Base-by-base conservation (phyloP, 768 basidiomycete genomes). In the Boletus edulis region DNA sequence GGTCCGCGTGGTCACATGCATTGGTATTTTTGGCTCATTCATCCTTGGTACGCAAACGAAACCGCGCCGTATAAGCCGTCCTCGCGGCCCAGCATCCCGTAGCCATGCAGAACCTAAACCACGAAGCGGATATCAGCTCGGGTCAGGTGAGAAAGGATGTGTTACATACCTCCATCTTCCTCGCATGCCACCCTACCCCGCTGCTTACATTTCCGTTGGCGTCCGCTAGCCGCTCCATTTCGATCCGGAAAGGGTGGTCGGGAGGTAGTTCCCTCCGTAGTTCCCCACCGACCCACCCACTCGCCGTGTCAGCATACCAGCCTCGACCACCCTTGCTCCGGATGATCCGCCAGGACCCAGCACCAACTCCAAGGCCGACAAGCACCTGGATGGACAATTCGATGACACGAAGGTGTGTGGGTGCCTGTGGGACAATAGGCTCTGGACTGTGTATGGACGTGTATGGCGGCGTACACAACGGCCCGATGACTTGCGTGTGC, bases 51-150 rank as follows among this genome's bases (percentile, higher is more conserved):
- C 10, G 94, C 94, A 70, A 95, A 98, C 1, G 93, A 91, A 17
- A 94, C 91, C 13, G 92, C 94, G 18, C 94, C 94, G 57, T 95
- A 97, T 51, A 99, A 71, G 4, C 96, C 96, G 59, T 95, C 92
- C 70, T 96, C 94, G 27, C 91, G 83, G 5, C 94, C 94, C 12
- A 95, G 74, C 84, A 98, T 85, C 13, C 95, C 96, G 63, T 88
- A 79, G 4, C 94, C 96, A 64, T 90, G 87, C 54, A 99, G 70
- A 22, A 98, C 78, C 89, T 91, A 54, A 29, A 34, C 2, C 13
- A 45, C 34, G 31, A 57, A 39, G 41, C 40, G 12, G 51, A 31
- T 34, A 43, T 61, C 35, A 55, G 34, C 31, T 17, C 13, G 24
- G 27, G 27, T 51, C 18, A 34, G 55, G 17, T 18, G 46, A 41